Conservation (phyloP, 148 eudicot species). For the Pharnaceum exiguum region DNA sequence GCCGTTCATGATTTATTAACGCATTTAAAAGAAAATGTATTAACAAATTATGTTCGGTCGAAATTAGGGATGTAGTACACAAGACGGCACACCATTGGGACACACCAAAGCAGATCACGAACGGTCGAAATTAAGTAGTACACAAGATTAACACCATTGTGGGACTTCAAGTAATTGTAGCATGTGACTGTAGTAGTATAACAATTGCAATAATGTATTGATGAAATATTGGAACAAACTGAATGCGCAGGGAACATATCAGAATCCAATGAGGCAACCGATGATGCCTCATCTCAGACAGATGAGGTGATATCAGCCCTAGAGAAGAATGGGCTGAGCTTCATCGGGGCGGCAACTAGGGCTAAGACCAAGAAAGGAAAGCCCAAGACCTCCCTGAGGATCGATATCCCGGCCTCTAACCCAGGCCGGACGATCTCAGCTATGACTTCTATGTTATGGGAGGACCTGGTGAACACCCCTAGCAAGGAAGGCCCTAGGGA, state of each 20-base stretch:
- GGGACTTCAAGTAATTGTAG: no score
- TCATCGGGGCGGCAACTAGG: constrained; percentile 39
- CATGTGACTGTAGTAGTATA: no score
- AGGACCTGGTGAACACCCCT: constrained; percentile 67
- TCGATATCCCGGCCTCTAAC: constrained; percentile 66
- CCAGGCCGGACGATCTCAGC: constrained; percentile 66
- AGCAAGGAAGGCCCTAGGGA: constrained; percentile 58
- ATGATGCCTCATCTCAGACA: constrained; percentile 35
- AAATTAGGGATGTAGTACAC: no score
- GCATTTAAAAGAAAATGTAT: no score
- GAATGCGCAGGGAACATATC: constrained; percentile 41
- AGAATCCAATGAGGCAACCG: constrained; percentile 39
- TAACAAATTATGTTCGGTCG: no score
- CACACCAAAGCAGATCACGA: no score
- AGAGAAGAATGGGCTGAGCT: constrained; percentile 65
- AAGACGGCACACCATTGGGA: no score
- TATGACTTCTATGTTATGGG: constrained; percentile 72
- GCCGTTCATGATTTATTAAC: no score
- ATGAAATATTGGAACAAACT: constrained; percentile 5
- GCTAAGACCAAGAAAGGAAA: constrained; percentile 63
- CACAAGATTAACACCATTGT: no score
- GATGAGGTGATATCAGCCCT: constrained; percentile 74
- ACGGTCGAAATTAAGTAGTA: no score
- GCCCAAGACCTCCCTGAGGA: constrained; percentile 60
- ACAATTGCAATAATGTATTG: no score